Conservation (phyloP, 2,329 filamentous ascomycete genomes). For the Juglanconis sp. region DNA sequence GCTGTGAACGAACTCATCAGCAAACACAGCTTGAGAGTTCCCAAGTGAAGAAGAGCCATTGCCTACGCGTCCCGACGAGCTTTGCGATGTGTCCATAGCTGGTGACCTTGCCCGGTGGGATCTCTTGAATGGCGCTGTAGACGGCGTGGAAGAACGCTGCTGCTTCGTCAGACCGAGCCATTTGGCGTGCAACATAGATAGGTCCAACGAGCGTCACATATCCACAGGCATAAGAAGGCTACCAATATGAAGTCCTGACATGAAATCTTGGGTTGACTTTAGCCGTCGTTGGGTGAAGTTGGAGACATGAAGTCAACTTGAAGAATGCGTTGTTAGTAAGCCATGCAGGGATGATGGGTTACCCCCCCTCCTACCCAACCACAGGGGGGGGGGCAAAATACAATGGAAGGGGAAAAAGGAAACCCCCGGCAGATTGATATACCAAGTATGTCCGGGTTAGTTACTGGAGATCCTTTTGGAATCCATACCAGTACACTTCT, state of each 20-base stretch:
- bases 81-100: slow-evolving; percentile 80
- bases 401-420: too few relatives aligned
- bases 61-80: slow-evolving; percentile 69
- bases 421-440: too few relatives aligned
- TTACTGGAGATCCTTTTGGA: too few relatives aligned
- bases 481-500: too few relatives aligned
- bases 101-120: slow-evolving; percentile 79
- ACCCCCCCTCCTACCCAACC: too few relatives aligned
- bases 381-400: too few relatives aligned
- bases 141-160: slow-evolving; percentile 72
- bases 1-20: slow-evolving; percentile 40
- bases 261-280: background rate
- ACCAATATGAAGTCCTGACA: background rate
- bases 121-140: slow-evolving; percentile 80
- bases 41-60: background rate
- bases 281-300: background rate
- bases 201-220: background rate
- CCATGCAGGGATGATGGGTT: too few relatives aligned
- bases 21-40: background rate
- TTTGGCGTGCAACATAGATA: slow-evolving; percentile 28
- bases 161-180: slow-evolving; percentile 73
- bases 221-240: background rate
- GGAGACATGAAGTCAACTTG: background rate
- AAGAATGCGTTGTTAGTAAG: too few relatives aligned
- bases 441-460: too few relatives aligned